phyloP scores from a whole-genome alignment of 345 rosid species.

The Tarenaya hassleriana region DNA sequence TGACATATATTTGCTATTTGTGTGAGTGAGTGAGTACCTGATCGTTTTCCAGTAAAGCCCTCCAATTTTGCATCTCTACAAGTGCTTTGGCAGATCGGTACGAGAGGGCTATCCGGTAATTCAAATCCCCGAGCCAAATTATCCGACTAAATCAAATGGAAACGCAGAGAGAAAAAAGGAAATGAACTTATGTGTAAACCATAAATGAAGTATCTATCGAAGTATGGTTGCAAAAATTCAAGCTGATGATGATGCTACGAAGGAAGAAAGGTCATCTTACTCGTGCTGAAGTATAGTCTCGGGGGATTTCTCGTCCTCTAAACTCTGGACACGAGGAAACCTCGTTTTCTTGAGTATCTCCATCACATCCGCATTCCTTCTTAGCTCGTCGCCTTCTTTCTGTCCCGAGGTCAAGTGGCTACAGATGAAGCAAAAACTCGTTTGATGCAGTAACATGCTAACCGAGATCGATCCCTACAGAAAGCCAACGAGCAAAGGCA shows the following conservation, averaged over 20 bases:
- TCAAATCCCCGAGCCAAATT: conserved; percentile 97
- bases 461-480: conserved; percentile 93
- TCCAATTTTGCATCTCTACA: conserved; percentile 98
- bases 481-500: conserved; percentile 16
- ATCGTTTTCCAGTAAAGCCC: conserved; percentile 87
- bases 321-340: conserved; percentile 67
- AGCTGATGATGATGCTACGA: no score
- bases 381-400: conserved; percentile 87
- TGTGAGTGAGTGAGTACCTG: conserved; percentile 50
- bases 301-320: conserved; percentile 65
- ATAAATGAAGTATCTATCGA: neutral
- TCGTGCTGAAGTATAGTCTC: conserved; percentile 93
- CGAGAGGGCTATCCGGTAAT: conserved; percentile 91
- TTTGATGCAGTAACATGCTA: conserved; percentile 88
- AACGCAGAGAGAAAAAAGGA: neutral
- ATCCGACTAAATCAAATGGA: conserved; percentile 55
- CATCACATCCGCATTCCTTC: conserved; percentile 93
- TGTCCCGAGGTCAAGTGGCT: conserved; percentile 95
- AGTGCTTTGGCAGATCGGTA: conserved; percentile 97
- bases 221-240: neutral
- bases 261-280: conserved; percentile 42
- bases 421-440: conserved; percentile 92
- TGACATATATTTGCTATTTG: neutral
- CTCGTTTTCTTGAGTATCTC: conserved; percentile 92
- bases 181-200: neutral